Conservation (phyloP, 192 early-diverging fungal genomes). For the Coemansia sp. region DNA sequence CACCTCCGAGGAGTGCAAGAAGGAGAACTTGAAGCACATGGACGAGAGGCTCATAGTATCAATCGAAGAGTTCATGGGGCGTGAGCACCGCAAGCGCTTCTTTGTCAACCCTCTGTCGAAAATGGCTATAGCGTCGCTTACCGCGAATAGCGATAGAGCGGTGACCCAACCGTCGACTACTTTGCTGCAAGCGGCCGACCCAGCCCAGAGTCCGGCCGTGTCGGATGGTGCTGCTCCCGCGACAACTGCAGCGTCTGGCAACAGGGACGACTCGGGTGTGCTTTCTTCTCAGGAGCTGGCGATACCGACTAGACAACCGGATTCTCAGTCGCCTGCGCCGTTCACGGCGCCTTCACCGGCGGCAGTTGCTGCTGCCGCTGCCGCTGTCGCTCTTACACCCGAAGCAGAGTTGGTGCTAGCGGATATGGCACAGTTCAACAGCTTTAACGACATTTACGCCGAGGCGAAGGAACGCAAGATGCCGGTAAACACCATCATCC, state of each 20-base stretch:
- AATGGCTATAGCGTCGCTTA: slow-evolving; percentile 25
- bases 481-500: slow-evolving; percentile 20
- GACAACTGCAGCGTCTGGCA: neutral
- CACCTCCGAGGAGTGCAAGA: slow-evolving; percentile 12
- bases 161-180: neutral
- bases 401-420: neutral
- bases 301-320: neutral
- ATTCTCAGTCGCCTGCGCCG: neutral
- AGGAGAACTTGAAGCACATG: slow-evolving; percentile 17
- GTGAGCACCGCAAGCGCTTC: slow-evolving; percentile 48
- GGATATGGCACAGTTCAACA: slow-evolving; percentile 6
- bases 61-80: slow-evolving; percentile 40
- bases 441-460: slow-evolving; percentile 17
- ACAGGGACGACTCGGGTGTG: neutral
- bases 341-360: neutral
- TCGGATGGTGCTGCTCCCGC: neutral
- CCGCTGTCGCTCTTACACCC: neutral
- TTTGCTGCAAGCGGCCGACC: neutral
- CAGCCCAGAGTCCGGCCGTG: neutral
- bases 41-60: slow-evolving; percentile 23
- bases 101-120: slow-evolving; percentile 39
- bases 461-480: slow-evolving; percentile 20
- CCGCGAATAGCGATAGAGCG: neutral
- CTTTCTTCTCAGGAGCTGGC: neutral
- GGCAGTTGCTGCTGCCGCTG: neutral